These are phyloP conservation scores for Rhizoctonia solani DNA, from an alignment of 1,284 basidiomycete genomes.

Conservation along the genomic window DNA sequence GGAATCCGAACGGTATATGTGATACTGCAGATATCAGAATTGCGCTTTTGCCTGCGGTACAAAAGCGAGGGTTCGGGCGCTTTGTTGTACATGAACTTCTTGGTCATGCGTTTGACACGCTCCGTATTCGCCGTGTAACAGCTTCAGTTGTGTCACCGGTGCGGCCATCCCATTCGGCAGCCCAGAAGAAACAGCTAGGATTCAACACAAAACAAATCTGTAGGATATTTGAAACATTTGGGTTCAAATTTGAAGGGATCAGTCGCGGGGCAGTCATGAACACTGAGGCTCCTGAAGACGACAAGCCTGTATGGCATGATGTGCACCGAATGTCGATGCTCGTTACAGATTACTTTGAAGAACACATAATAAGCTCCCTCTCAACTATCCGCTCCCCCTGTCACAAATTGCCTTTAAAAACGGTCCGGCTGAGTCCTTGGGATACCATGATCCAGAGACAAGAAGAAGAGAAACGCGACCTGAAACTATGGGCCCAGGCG, in stretches of 20 bases:
- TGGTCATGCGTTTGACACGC: constrained; percentile 7
- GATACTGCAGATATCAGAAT: neutral
- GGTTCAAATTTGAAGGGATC: constrained; percentile 15
- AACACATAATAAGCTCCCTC: no score
- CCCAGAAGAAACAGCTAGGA: neutral
- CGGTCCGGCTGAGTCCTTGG: no score
- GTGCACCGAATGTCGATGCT: constrained; percentile 37
- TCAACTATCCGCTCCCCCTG: no score
- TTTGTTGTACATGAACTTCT: neutral
- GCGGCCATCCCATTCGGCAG: neutral
- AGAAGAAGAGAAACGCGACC: neutral
- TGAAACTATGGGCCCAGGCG: neutral
- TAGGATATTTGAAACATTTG: neutral
- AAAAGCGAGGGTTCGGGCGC: neutral
- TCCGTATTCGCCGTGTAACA: neutral
- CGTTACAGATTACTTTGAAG: constrained; percentile 38
- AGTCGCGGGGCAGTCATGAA: neutral
- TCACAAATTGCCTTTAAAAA: no score
- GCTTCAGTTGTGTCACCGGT: constrained; percentile 5
- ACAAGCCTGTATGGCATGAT: constrained; percentile 34
- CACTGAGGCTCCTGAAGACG: neutral
- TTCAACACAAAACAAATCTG: neutral
- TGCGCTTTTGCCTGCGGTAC: neutral
- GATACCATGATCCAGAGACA: constrained; percentile 8
- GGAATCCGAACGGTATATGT: no score